phyloP scores from a whole-genome alignment of 169 alveolate species.

The Perkinsus chesapeaki region DNA sequence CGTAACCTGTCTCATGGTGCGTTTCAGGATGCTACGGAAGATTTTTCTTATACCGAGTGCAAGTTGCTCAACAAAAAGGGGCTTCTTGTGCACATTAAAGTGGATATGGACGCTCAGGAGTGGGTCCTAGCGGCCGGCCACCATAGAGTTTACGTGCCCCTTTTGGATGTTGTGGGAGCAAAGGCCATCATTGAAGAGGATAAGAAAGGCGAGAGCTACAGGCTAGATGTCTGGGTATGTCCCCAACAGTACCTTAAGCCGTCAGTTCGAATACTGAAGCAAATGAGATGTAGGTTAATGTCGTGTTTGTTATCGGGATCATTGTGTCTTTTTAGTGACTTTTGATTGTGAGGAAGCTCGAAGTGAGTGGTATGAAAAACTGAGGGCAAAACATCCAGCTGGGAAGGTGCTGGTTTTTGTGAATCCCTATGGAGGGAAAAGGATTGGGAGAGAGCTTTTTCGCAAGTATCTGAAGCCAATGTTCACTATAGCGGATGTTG shows the following conservation, averaged over 20 bases:
- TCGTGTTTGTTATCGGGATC: not conserved
- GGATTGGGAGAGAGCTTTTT: not conserved
- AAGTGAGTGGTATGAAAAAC: not conserved
- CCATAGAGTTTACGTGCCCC: not conserved
- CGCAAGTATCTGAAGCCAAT: not conserved
- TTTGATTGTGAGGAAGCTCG: not conserved
- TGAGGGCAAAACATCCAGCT: not conserved
- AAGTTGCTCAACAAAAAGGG: not conserved
- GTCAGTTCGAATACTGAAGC: not conserved
- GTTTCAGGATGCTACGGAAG: not conserved
- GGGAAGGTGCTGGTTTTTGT: not conserved
- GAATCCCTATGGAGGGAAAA: not conserved
- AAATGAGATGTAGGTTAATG: not conserved
- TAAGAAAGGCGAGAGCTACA: not conserved
- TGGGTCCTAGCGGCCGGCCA: not conserved
- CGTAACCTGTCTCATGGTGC: not conserved
- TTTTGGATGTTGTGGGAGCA: not conserved
- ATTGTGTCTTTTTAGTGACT: not conserved
- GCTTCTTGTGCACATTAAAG: not conserved
- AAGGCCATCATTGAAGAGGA: not conserved
- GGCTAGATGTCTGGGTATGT: not conserved
- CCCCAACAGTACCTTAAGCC: not conserved
- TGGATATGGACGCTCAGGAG: not conserved
- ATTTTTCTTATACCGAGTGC: not conserved
- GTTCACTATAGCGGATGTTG: not conserved